Conservation (phyloP, 2,329 filamentous ascomycete genomes). For the Bertia moriformis region DNA sequence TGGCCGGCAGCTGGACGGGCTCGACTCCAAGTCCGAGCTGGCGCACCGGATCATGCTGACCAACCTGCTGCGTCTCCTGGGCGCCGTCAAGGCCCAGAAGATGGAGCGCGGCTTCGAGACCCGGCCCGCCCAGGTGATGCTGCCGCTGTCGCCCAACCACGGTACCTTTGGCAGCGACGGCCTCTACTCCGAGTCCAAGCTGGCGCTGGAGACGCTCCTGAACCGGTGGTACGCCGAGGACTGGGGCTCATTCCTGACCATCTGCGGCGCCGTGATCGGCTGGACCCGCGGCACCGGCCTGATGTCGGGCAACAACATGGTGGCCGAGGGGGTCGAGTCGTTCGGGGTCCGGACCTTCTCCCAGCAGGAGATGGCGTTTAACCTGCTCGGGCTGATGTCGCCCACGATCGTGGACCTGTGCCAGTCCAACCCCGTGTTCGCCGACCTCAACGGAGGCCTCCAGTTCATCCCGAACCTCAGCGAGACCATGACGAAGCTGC, state of each 20-base stretch:
- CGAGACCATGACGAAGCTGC: constrained; percentile 79
- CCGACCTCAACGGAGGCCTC: constrained; percentile 90
- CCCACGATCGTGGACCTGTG: constrained; percentile 88
- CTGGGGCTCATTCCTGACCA: constrained; percentile 94
- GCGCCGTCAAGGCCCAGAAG: constrained; percentile 83
- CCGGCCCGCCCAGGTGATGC: constrained; percentile 85
- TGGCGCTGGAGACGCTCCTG: constrained; percentile 92
- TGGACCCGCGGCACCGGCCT: constrained; percentile 98
- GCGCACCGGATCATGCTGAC: constrained; percentile 98
- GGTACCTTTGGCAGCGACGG: constrained; percentile 96
- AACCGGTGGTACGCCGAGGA: constrained; percentile 96
- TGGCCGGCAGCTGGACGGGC: constrained; percentile 87
- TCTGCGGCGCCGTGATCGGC: constrained; percentile 94
- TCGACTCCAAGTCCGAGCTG: constrained; percentile 94
- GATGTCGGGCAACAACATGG: constrained; percentile 95
- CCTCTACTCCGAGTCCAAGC: constrained; percentile 95
- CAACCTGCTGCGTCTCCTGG: constrained; percentile 82
- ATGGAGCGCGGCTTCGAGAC: constrained; percentile 78
- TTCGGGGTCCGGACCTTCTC: constrained; percentile 97
- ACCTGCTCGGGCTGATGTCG: constrained; percentile 88
- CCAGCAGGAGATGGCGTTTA: constrained; percentile 99
- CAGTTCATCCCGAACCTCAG: constrained; percentile 97
- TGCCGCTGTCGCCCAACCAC: constrained; percentile 93
- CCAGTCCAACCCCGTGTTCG: constrained; percentile 88
- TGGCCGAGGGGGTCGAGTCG: constrained; percentile 90